Evolutionary conservation across 257 asterid species (phyloP).

Genomic region (Catharanthus roseus): DNA sequence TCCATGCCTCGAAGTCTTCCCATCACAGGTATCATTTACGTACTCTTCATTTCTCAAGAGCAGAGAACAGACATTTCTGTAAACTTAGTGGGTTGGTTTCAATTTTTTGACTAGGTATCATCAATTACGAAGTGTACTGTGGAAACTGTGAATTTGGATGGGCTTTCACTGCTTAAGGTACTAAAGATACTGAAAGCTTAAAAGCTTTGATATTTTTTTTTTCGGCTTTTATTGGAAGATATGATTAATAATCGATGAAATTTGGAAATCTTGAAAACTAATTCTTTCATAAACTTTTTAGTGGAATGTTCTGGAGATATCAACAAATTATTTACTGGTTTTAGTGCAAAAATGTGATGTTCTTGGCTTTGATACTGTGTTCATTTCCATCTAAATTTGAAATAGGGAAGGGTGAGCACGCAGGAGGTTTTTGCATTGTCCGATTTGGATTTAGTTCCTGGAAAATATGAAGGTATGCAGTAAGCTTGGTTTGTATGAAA

Average conservation of each 20-base stretch:
- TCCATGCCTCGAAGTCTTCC: constrained; percentile 64
- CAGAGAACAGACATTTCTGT: no score
- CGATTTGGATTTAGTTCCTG: constrained; percentile 90
- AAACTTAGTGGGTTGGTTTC: neutral
- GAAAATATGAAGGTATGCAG: constrained; percentile 84
- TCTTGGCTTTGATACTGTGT: constrained; percentile 11
- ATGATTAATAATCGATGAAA: neutral
- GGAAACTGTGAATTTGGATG: constrained; percentile 72
- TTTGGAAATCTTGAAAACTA: neutral
- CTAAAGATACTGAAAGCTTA: neutral
- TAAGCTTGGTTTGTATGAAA: neutral
- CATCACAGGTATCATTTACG: constrained; percentile 47
- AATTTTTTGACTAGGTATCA: constrained; percentile 37
- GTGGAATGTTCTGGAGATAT: constrained; percentile 1
- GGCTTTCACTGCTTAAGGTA: constrained; percentile 72
- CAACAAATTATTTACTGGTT: neutral
- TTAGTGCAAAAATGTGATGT: neutral
- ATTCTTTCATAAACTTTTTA: no score
- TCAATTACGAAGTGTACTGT: constrained; percentile 35
- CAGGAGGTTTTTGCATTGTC: constrained; percentile 72
- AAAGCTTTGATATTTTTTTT: neutral
- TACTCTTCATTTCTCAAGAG: neutral
- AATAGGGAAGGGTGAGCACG: constrained; percentile 91
- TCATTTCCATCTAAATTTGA: no score
- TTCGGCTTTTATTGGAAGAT: neutral